Evolutionary conservation across 441 rosid species (phyloP).

Genomic region (Biscutella laevigata): DNA sequence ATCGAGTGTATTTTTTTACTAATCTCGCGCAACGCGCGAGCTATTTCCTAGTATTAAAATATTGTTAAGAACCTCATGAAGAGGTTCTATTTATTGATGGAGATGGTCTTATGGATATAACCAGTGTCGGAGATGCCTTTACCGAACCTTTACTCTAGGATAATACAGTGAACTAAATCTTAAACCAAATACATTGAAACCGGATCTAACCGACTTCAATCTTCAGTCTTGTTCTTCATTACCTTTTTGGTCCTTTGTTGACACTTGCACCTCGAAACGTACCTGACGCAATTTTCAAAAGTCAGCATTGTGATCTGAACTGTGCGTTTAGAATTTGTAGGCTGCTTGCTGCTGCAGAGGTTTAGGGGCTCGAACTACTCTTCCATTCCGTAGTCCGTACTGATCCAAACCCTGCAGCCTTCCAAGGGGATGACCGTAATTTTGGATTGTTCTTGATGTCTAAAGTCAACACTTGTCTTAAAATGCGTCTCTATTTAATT

Average conservation of each 20-base stretch:
- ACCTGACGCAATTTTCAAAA: neutral
- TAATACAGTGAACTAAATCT: too few relatives aligned
- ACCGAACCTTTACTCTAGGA: too few relatives aligned
- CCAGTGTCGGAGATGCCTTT: too few relatives aligned
- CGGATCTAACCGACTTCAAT: neutral
- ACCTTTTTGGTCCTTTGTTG: too few relatives aligned
- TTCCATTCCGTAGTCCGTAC: slow-evolving; percentile 44
- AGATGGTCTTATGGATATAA: too few relatives aligned
- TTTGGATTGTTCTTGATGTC: neutral
- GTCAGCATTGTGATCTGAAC: neutral
- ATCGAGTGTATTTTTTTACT: too few relatives aligned
- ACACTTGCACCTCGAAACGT: slow-evolving; percentile 39
- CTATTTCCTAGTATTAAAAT: too few relatives aligned
- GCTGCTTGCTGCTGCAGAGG: slow-evolving; percentile 76
- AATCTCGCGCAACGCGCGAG: too few relatives aligned
- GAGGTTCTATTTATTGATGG: too few relatives aligned
- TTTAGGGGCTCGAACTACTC: slow-evolving; percentile 73
- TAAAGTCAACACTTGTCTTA: too few relatives aligned
- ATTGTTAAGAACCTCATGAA: too few relatives aligned
- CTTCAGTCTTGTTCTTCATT: neutral
- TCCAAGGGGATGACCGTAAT: slow-evolving; percentile 11
- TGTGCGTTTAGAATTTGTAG: slow-evolving; percentile 34
- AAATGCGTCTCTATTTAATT: neutral
- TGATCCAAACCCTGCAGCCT: slow-evolving; percentile 51
- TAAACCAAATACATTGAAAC: too few relatives aligned